These are phyloP conservation scores for Fusarium sp. DNA, from an alignment of 2,329 filamentous ascomycete species.

Conservation along the genomic window DNA sequence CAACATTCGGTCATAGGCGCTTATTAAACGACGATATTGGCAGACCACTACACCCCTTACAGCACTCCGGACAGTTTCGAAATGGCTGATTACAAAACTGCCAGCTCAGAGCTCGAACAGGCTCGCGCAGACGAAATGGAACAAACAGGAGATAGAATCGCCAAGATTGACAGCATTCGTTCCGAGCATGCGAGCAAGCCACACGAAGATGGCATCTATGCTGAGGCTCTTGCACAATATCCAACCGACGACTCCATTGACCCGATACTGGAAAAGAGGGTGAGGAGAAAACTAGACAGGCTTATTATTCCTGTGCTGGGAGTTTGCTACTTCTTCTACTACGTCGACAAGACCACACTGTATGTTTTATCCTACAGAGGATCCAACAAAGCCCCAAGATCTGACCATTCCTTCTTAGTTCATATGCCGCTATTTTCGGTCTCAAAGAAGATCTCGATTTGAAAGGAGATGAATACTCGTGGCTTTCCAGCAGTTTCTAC, in stretches of 20 bases:
- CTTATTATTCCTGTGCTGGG: slow-evolving; percentile 53
- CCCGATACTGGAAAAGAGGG: slow-evolving; percentile 46
- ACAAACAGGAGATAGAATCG: slow-evolving; percentile 2
- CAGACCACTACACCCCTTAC: background rate
- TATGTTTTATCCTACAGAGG: slow-evolving; percentile 1
- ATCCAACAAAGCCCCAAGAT: too few relatives aligned
- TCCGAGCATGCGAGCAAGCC: slow-evolving; percentile 13
- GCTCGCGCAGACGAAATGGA: slow-evolving; percentile 8
- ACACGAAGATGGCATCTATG: slow-evolving; percentile 46
- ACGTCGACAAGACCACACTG: slow-evolving; percentile 62
- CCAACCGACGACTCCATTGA: slow-evolving; percentile 54
- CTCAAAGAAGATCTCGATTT: slow-evolving; percentile 68
- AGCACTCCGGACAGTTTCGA: background rate
- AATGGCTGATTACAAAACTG: background rate
- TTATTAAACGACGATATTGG: background rate
- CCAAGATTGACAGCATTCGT: background rate
- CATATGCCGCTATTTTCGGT: slow-evolving; percentile 73
- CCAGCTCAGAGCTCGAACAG: slow-evolving; percentile 6
- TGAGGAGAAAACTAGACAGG: slow-evolving; percentile 53
- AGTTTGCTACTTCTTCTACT: slow-evolving; percentile 57
- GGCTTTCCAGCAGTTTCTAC: slow-evolving; percentile 53
- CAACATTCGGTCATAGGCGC: background rate
- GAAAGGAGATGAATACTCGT: slow-evolving; percentile 66
- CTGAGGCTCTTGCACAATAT: slow-evolving; percentile 51
- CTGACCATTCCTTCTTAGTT: slow-evolving; percentile 41